Percentiles rank a stretch among this genome's conserved stretches.
Evolutionary conservation across 75 land plant species (phyloP).

Genomic region (Pinus albicaulis): DNA sequence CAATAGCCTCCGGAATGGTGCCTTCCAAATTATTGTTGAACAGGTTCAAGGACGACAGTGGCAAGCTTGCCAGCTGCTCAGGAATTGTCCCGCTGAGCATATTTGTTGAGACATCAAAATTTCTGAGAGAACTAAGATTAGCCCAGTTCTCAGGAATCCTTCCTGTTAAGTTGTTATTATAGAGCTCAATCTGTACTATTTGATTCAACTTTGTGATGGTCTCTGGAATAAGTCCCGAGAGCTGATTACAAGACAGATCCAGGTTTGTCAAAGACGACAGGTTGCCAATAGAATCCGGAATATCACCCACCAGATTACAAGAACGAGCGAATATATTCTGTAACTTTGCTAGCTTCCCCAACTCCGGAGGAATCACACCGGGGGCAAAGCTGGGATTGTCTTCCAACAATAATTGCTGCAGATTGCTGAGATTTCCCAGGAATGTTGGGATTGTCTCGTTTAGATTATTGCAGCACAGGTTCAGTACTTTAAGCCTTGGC

Average conservation of each 20-base stretch:
- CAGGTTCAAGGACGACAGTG: conserved; percentile 32
- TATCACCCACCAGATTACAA: conserved; percentile 8
- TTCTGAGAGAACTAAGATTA: conserved; percentile 9
- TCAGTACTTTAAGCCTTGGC: conserved; percentile 8
- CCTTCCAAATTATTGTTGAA: conserved; percentile 54
- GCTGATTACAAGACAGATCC: conserved; percentile 19
- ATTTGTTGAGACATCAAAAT: conserved; percentile 63
- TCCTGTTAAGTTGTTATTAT: conserved; percentile 21
- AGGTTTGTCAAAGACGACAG: conserved; percentile 5
- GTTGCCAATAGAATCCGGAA: conserved; percentile 20
- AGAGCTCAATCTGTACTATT: conserved; percentile 22
- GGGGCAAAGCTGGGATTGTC: conserved; percentile 11
- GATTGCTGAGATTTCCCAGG: conserved; percentile 10
- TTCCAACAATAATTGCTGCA: conserved; percentile 1
- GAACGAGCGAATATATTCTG: not conserved
- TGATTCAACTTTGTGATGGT: conserved; percentile 12
- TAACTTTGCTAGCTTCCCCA: conserved; percentile 16
- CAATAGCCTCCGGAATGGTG: conserved; percentile 31
- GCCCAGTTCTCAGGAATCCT: conserved; percentile 11
- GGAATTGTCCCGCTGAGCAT: conserved; percentile 50
- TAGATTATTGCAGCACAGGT: conserved; percentile 11
- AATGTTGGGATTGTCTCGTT: conserved; percentile 14
- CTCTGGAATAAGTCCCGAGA: conserved; percentile 19
- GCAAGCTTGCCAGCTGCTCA: conserved; percentile 32
- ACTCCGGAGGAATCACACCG: conserved; percentile 6